These are phyloP conservation scores for Chrysoporthe puriensis DNA, from an alignment of 2,329 filamentous ascomycete genomes.

Conservation along the genomic window DNA sequence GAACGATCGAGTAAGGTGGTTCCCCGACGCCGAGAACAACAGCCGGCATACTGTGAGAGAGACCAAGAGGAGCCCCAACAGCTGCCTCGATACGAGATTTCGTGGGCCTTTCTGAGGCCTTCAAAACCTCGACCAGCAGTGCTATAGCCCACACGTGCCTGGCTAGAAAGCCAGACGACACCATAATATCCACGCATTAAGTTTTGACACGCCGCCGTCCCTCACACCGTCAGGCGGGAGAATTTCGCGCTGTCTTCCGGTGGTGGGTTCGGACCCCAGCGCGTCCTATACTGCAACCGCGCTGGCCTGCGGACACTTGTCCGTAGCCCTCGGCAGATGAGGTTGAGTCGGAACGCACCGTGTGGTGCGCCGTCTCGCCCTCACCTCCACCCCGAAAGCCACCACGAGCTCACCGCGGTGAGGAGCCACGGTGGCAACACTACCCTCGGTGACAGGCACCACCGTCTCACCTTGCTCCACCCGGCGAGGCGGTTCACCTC, in stretches of 20 bases:
- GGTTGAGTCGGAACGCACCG: not conserved
- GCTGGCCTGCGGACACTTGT: conserved; percentile 20
- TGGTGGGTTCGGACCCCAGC: not conserved
- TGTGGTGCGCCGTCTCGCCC: not conserved
- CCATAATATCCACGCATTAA: too few species aligned
- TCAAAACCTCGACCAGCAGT: too few species aligned
- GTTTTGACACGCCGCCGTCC: not conserved
- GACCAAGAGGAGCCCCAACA: too few species aligned
- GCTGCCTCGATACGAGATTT: too few species aligned
- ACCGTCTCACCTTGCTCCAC: conserved; percentile 8
- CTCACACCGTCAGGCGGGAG: not conserved
- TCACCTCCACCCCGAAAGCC: not conserved
- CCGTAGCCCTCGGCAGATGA: conserved; percentile 24
- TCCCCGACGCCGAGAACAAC: too few species aligned
- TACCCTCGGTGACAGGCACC: conserved; percentile 1
- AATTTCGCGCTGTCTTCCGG: not conserved
- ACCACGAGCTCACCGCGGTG: not conserved
- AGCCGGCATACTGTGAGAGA: too few species aligned
- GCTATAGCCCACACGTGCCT: too few species aligned
- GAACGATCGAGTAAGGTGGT: too few species aligned
- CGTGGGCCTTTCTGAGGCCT: too few species aligned
- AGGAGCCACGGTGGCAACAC: not conserved
- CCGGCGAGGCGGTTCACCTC: not conserved
- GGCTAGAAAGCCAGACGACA: too few species aligned
- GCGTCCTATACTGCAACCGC: not conserved